A percentile compares a stretch with the other conserved stretches of the same genome.
phyloP scores from a whole-genome alignment of 495 filamentous ascomycete species.

The Coniosporium apollinis region DNA sequence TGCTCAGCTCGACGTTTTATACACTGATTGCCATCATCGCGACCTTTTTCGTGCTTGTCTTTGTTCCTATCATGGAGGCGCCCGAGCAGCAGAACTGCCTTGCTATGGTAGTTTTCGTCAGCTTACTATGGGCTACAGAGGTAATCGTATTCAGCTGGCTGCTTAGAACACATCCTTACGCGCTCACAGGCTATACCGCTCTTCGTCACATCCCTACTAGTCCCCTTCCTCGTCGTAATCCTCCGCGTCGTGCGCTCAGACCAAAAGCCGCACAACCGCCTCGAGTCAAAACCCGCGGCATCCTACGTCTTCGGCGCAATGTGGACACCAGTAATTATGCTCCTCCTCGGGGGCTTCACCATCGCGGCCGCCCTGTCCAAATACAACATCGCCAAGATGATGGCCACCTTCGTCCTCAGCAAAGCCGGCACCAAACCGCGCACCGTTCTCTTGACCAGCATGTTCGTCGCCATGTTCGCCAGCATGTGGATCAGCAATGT shows the following conservation, averaged over 20 bases:
- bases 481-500: constrained; percentile 99
- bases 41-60: constrained; percentile 56
- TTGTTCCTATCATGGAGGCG: constrained; percentile 60
- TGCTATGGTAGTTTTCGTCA: constrained; percentile 84
- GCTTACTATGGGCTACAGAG: constrained; percentile 92
- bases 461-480: constrained; percentile 95
- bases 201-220: constrained; percentile 86
- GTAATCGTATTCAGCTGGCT: constrained; percentile 28
- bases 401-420: constrained; percentile 92
- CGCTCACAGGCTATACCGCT: constrained; percentile 73
- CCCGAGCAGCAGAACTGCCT: constrained; percentile 91
- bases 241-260: constrained; percentile 70
- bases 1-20: constrained; percentile 66
- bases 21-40: constrained; percentile 52
- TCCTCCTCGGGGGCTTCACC: constrained; percentile 89
- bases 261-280: constrained; percentile 46
- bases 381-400: constrained; percentile 90
- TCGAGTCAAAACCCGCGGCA: constrained; percentile 59
- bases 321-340: constrained; percentile 99
- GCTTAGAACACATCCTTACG: too few species aligned
- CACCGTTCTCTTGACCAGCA: constrained; percentile 80
- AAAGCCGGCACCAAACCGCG: constrained; percentile 84
- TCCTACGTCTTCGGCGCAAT: constrained; percentile 78
- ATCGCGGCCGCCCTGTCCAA: constrained; percentile 92
- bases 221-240: constrained; percentile 84